Percentiles rank a stretch among this genome's conserved stretches.
Conservation (phyloP, 305 asterid genomes). For the Solanum hybrid region DNA sequence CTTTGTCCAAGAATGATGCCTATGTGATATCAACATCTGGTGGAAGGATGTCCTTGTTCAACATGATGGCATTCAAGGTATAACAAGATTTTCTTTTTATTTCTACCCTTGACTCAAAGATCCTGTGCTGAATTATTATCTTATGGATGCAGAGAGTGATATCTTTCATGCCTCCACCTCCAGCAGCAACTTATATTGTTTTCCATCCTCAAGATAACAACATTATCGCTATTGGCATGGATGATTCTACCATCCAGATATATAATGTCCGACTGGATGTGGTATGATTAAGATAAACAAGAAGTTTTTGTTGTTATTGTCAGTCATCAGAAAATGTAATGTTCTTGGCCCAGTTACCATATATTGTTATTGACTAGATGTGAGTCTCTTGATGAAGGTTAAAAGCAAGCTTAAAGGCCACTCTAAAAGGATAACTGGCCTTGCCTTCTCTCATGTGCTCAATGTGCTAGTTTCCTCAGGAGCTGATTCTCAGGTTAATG, state of each 20-base stretch:
- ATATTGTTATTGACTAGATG: background rate
- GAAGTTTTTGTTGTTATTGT: background rate
- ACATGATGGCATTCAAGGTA: slow-evolving; percentile 36
- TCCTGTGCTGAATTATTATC: background rate
- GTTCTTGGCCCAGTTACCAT: background rate
- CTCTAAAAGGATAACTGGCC: slow-evolving; percentile 82
- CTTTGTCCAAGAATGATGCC: slow-evolving; percentile 27
- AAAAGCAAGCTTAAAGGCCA: slow-evolving; percentile 83
- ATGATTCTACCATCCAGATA: slow-evolving; percentile 37
- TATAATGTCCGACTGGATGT: slow-evolving; percentile 38
- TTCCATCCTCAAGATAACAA: slow-evolving; percentile 47
- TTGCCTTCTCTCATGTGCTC: slow-evolving; percentile 67
- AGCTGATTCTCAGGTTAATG: slow-evolving; percentile 85
- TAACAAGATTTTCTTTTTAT: background rate
- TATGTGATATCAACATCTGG: slow-evolving; percentile 39
- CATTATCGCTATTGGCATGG: slow-evolving; percentile 42
- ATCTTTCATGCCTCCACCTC: slow-evolving; percentile 44
- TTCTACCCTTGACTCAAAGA: too few species aligned
- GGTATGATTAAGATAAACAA: background rate
- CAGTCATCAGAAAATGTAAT: background rate
- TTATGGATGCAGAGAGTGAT: slow-evolving; percentile 19
- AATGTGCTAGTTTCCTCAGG: slow-evolving; percentile 77
- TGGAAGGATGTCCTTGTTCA: slow-evolving; percentile 35
- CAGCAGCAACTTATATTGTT: slow-evolving; percentile 41
- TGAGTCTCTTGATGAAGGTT: slow-evolving; percentile 33